phyloP scores from a whole-genome alignment of 2,329 filamentous ascomycete genomes.

The Aspergillus unguis region DNA sequence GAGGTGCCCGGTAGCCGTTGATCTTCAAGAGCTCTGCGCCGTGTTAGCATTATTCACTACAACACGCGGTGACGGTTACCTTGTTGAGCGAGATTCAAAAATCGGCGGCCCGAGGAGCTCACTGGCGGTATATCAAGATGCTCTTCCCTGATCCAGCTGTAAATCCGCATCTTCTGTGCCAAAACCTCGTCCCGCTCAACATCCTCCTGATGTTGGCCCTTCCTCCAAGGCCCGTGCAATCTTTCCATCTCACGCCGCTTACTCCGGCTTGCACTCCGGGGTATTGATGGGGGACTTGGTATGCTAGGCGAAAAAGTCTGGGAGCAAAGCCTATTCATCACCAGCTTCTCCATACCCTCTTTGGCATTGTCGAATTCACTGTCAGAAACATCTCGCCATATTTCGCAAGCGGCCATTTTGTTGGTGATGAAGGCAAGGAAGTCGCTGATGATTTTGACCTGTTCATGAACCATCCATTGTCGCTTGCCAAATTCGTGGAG shows the following conservation, averaged over 20 bases:
- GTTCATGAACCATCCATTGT: slow-evolving; percentile 99
- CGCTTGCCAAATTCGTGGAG: slow-evolving; percentile 92
- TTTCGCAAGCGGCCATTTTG: slow-evolving; percentile 96
- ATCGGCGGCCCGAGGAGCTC: slow-evolving; percentile 80
- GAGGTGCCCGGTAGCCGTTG: slow-evolving; percentile 90
- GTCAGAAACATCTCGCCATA: slow-evolving; percentile 93
- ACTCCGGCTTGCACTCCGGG: slow-evolving; percentile 56
- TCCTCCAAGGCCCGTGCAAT: slow-evolving; percentile 72
- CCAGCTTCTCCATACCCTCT: slow-evolving; percentile 98
- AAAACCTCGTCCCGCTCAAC: slow-evolving; percentile 95
- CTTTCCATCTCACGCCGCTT: slow-evolving; percentile 67
- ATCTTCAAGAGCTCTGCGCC: slow-evolving; percentile 85
- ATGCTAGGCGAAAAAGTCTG: slow-evolving; percentile 97
- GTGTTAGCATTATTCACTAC: slow-evolving; percentile 22
- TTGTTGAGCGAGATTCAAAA: slow-evolving; percentile 85
- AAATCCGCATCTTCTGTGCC: slow-evolving; percentile 94
- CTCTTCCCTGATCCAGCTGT: slow-evolving; percentile 88
- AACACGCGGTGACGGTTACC: slow-evolving; percentile 46
- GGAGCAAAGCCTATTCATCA: slow-evolving; percentile 95
- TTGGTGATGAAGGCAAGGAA: slow-evolving; percentile 95
- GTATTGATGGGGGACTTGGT: slow-evolving; percentile 69
- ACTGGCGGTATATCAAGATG: slow-evolving; percentile 89
- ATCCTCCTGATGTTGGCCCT: slow-evolving; percentile 96
- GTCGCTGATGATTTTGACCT: slow-evolving; percentile 97
- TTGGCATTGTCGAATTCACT: slow-evolving; percentile 97